Conservation (phyloP, 2,329 filamentous ascomycete genomes). For the Arachnopeziza araneosa region DNA sequence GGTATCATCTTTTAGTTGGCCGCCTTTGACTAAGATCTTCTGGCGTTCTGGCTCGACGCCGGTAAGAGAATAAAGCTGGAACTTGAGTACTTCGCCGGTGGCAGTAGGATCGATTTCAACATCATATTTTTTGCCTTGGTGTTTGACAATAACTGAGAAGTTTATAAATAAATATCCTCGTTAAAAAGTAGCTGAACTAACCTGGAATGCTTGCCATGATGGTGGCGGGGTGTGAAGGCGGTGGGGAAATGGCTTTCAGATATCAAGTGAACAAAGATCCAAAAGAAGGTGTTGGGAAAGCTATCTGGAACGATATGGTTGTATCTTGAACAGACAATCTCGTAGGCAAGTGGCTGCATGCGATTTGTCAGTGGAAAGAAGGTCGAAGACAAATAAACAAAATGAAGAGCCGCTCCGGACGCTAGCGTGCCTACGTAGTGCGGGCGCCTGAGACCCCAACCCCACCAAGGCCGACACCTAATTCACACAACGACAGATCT, state of each 20-base stretch:
- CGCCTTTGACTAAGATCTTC: constrained; percentile 91
- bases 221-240: constrained; percentile 19
- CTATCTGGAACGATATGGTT: not conserved
- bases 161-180: constrained; percentile 12
- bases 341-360: not conserved
- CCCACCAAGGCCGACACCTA: constrained; percentile 19
- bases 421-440: constrained; percentile 18
- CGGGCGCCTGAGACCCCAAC: constrained; percentile 14
- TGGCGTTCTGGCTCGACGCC: constrained; percentile 94
- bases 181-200: constrained; percentile 13
- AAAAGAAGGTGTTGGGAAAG: constrained; percentile 1
- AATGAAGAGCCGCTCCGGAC: constrained; percentile 5
- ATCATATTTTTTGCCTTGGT: constrained; percentile 92
- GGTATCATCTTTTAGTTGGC: constrained; percentile 92
- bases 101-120: constrained; percentile 82
- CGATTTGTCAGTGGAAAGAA: not conserved
- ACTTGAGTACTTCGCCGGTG: constrained; percentile 90
- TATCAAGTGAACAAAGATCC: not conserved
- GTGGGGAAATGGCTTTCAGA: constrained; percentile 3
- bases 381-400: constrained; percentile 7
- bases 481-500: not conserved
- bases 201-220: constrained; percentile 32
- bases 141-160: constrained; percentile 76
- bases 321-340: not conserved
- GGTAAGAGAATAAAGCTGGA: constrained; percentile 90